A percentile compares a stretch with the other conserved stretches of the same genome.
phyloP scores from a whole-genome alignment of 2,329 filamentous ascomycete species.

The Cladobotryum protrusum region DNA sequence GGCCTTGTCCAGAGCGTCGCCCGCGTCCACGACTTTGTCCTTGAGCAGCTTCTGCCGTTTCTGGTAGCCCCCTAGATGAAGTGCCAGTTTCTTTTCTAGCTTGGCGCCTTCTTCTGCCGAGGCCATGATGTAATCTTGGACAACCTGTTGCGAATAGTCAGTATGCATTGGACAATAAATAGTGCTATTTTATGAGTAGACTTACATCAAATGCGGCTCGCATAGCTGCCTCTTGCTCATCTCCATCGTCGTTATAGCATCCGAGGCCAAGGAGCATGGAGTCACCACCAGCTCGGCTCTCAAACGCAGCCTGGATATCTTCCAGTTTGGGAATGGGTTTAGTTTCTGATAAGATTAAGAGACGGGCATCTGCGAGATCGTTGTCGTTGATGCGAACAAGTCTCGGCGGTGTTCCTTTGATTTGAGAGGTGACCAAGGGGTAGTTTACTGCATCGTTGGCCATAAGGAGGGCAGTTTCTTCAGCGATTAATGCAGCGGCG shows the following conservation, averaged over 20 bases:
- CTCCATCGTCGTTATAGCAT: slow-evolving; percentile 71
- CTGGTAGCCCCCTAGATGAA: slow-evolving; percentile 86
- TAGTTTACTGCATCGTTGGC: slow-evolving; percentile 74
- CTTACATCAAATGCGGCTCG: slow-evolving; percentile 67
- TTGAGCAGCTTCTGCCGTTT: slow-evolving; percentile 74
- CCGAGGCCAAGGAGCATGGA: slow-evolving; percentile 70
- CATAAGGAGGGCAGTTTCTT: slow-evolving; percentile 73
- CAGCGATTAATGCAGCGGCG: slow-evolving; percentile 62
- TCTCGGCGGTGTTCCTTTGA: slow-evolving; percentile 54
- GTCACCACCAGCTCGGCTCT: slow-evolving; percentile 44
- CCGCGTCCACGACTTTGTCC: slow-evolving; percentile 71
- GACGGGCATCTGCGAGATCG: slow-evolving; percentile 65
- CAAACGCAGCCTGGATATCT: slow-evolving; percentile 49
- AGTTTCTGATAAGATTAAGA: slow-evolving; percentile 68
- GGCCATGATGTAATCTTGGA: slow-evolving; percentile 66
- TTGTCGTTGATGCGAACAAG: slow-evolving; percentile 64
- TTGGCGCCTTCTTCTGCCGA: slow-evolving; percentile 78
- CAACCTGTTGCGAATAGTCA: slow-evolving; percentile 38
- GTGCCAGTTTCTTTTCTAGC: slow-evolving; percentile 84
- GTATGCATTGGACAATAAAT: background rate
- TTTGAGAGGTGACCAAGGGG: slow-evolving; percentile 60
- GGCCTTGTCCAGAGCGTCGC: slow-evolving; percentile 67
- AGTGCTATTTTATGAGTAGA: slow-evolving; percentile 9
- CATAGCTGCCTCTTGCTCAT: slow-evolving; percentile 59
- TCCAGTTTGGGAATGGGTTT: slow-evolving; percentile 43